Percentiles rank a stretch among this genome's conserved stretches.
phyloP scores from a whole-genome alignment of 2,329 filamentous ascomycete species.

The Cyanodermella asteris region DNA sequence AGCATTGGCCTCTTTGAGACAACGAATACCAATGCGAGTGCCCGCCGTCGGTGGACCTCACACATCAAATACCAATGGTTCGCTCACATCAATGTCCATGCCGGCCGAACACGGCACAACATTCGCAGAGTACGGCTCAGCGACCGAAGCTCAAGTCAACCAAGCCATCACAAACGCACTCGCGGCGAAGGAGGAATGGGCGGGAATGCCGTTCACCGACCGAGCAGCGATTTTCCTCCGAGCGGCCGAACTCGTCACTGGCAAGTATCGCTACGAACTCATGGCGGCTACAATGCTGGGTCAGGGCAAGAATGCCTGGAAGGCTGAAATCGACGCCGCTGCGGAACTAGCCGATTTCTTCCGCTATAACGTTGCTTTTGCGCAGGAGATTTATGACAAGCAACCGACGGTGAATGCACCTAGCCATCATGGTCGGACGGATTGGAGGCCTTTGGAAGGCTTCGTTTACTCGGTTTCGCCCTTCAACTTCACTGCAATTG shows the following conservation, averaged over 20 bases:
- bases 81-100: slow-evolving; percentile 7
- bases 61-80: slow-evolving; percentile 1
- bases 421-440: slow-evolving; percentile 11
- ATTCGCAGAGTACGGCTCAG: slow-evolving; percentile 17
- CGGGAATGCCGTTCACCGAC: slow-evolving; percentile 15
- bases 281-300: slow-evolving; percentile 21
- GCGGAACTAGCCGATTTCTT: slow-evolving; percentile 19
- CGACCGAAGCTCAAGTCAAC: slow-evolving; percentile 14
- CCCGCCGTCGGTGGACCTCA: slow-evolving; percentile 8
- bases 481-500: slow-evolving; percentile 23
- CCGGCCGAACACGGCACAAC: slow-evolving; percentile 15
- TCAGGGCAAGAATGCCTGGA: slow-evolving; percentile 20
- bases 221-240: slow-evolving; percentile 17
- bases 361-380: slow-evolving; percentile 13
- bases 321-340: slow-evolving; percentile 18
- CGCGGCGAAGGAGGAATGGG: slow-evolving; percentile 14
- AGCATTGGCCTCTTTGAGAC: slow-evolving; percentile 13
- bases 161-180: slow-evolving; percentile 14
- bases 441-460: slow-evolving; percentile 20
- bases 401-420: slow-evolving; percentile 14
- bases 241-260: slow-evolving; percentile 14
- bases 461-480: slow-evolving; percentile 21
- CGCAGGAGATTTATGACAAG: slow-evolving; percentile 15
- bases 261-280: slow-evolving; percentile 13
- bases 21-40: slow-evolving; percentile 15